A percentile compares a stretch with the other conserved stretches of the same genome.
phyloP scores from a whole-genome alignment of 1,284 basidiomycete species.

The Trametes pubescens region DNA sequence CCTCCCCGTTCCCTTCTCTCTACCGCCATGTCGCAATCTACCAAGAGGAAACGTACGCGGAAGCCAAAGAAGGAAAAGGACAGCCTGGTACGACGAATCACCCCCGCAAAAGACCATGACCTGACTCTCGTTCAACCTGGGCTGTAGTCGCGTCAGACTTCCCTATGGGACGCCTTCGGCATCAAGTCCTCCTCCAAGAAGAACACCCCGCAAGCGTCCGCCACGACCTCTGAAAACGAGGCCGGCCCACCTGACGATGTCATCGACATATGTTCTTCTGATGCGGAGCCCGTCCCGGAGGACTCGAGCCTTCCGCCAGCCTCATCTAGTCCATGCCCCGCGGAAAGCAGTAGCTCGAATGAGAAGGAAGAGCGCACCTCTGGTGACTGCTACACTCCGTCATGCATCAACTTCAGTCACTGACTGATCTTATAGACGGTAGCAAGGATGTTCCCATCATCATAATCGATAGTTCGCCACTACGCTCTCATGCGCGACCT shows the following conservation, averaged over 20 bases:
- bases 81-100: constrained; percentile 21
- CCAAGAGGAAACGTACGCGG: constrained; percentile 17
- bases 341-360: constrained; percentile 6
- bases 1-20: neutral
- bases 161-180: constrained; percentile 32
- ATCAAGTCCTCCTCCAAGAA: constrained; percentile 26
- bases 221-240: constrained; percentile 22
- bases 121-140: constrained; percentile 5
- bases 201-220: constrained; percentile 18
- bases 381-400: constrained; percentile 7
- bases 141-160: constrained; percentile 34
- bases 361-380: neutral
- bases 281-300: constrained; percentile 25
- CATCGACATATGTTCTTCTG: constrained; percentile 29
- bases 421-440: neutral
- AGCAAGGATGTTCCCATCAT: constrained; percentile 39
- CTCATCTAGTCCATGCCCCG: constrained; percentile 24
- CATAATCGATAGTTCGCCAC: constrained; percentile 24
- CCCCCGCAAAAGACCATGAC: neutral
- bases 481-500: constrained; percentile 14
- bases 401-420: too few species aligned
- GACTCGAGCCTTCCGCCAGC: constrained; percentile 7
- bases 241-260: constrained; percentile 16
- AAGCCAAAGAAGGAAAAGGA: constrained; percentile 30
- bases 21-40: constrained; percentile 18